Evolutionary conservation across 2,329 filamentous ascomycete genomes (phyloP).

Genomic region (Cyanodermella asteris): DNA sequence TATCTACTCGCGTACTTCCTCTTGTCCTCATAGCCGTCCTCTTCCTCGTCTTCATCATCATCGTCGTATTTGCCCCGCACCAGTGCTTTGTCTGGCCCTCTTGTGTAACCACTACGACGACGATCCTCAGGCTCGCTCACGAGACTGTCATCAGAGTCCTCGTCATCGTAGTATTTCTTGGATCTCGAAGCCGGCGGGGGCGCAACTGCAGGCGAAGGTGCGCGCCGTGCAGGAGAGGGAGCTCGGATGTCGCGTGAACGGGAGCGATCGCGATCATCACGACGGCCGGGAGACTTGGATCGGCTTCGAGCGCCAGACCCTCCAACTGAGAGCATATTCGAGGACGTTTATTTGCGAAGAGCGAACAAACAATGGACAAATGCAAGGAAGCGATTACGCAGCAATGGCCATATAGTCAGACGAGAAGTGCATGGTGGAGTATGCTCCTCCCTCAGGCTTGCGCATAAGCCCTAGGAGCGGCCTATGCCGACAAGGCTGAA

Average conservation of each 20-base stretch:
- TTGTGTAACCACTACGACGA: conserved; percentile 3
- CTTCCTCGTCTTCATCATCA: conserved; percentile 9
- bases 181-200: conserved; percentile 4
- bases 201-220: conserved; percentile 2
- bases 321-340: conserved; percentile 18
- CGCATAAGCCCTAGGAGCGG: no score
- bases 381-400: no score
- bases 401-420: no score
- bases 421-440: no score
- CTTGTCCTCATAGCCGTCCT: conserved; percentile 6
- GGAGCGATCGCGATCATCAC: conserved; percentile 20
- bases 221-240: conserved; percentile 10
- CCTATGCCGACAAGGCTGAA: no score
- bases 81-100: no score
- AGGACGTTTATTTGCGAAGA: no score
- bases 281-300: conserved; percentile 22
- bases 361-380: no score
- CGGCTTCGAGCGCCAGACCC: conserved; percentile 21
- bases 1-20: conserved; percentile 6
- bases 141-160: conserved; percentile 1
- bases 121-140: conserved; percentile 5
- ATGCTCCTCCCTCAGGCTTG: no score
- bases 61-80: no score
- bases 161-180: conserved; percentile 7
- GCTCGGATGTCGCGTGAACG: conserved; percentile 19